Evolutionary conservation across 2,329 filamentous ascomycete genomes (phyloP), one percentile per base, ranked within the genome.

Genomic region (Hypoxylon sp.): DNA sequence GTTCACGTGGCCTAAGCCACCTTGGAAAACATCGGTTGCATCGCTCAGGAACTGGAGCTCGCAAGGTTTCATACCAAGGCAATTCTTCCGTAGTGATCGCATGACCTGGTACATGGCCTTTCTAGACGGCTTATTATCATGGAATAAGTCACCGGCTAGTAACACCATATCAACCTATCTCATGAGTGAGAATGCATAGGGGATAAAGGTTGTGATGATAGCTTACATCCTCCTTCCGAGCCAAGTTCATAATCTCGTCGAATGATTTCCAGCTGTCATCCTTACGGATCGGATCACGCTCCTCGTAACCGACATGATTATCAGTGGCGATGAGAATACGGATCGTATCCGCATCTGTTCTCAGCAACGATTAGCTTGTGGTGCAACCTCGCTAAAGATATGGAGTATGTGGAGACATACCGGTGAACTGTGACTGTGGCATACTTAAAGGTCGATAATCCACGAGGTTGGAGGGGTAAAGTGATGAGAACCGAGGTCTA

Each of bases 71-170:
- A 97, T 93, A 37, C 97, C 96, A 4, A 97, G 88, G 77, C 96
- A 98, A 77, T 98, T 97, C 85, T 94, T 92, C 58, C 96, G 91
- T 31, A 99, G 85, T 1, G 93, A 96, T 32, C 93, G 91, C 93
- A 98, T 98, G 68, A 99, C 96, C 78, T 99, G 93, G 79, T 96
- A 98, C 88, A 99, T 93, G 29, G 94, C 91, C 77, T 98, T 97
- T 66, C 96, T 89, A 6, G 94, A 98, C 2, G 96, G 97, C 75
- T 97, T 97, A 80, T 99, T 99, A 74, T 99, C 95, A 79, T 99
- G 97, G 78, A 99, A 99, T 0, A 99, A 87, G 78, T 99, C 96
- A 51, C 96, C 96, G 2, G 92, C 95, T 3, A 99, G 89, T 1
- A 99, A 86, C 0, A 99, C 92, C 96, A 99, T 98, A 80, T 99